Evolutionary conservation across 108 stramenopile species (phyloP).

Genomic region (Cyclotella distinguenda): DNA sequence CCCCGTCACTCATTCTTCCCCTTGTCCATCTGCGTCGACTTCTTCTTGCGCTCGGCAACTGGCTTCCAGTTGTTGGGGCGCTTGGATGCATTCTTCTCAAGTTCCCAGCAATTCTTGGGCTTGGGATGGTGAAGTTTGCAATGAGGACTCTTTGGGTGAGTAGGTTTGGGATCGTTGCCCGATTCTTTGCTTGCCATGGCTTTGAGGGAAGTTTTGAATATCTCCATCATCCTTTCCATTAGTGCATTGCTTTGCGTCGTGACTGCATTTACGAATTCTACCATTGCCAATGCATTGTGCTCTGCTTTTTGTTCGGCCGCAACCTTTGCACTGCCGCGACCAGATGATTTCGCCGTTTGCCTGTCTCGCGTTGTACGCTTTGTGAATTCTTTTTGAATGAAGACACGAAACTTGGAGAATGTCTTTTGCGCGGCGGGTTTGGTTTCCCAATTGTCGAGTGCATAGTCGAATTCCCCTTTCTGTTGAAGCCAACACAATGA

Average conservation of each 20-base stretch:
- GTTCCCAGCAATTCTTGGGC: conserved; percentile 2
- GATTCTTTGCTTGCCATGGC: neutral
- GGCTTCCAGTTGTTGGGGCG: conserved; percentile 6
- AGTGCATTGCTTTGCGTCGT: too few relatives aligned
- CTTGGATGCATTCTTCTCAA: neutral
- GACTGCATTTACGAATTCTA: neutral
- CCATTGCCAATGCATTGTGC: neutral
- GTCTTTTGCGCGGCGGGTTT: neutral
- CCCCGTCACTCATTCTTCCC: neutral
- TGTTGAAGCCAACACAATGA: neutral
- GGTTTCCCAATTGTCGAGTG: neutral
- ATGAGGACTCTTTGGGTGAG: neutral
- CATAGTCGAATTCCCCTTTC: neutral
- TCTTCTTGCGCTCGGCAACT: conserved; percentile 7
- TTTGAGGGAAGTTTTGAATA: neutral
- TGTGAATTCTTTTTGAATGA: conserved; percentile 1
- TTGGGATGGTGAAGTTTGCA: conserved; percentile 7
- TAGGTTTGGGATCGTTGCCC: neutral
- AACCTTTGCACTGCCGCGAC: neutral
- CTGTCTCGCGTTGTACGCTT: neutral
- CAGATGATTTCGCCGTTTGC: neutral
- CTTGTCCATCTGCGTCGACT: neutral
- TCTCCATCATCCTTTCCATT: neutral
- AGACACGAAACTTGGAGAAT: conserved; percentile 5
- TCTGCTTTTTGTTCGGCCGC: neutral